A percentile compares a stretch with the other conserved stretches of the same genome.
These are phyloP conservation scores for Calvatia gigantea DNA, from an alignment of 768 basidiomycete genomes.

Conservation along the genomic window DNA sequence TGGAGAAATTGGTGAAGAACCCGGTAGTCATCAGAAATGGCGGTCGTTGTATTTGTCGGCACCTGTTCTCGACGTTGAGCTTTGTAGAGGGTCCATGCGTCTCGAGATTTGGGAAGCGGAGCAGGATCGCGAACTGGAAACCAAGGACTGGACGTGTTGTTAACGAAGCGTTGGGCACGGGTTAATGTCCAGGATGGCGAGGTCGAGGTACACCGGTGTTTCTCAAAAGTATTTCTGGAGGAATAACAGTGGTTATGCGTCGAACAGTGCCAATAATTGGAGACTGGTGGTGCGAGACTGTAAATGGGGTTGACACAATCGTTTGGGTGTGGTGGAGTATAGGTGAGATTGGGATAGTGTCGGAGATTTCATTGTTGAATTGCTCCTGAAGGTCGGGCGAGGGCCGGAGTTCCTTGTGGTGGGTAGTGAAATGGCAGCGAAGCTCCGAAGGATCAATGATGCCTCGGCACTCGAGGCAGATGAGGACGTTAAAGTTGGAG, in stretches of 20 bases:
- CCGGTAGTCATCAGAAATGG: not conserved
- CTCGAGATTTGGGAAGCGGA: not conserved
- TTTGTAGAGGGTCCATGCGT: not conserved
- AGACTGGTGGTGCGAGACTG: not conserved
- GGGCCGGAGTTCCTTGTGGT: not conserved
- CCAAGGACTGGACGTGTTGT: not conserved
- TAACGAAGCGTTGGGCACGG: slow-evolving; percentile 6
- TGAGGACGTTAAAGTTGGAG: not conserved
- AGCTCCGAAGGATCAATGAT: slow-evolving; percentile 1
- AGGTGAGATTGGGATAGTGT: not conserved
- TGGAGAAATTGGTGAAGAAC: slow-evolving; percentile 12
- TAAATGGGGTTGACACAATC: not conserved
- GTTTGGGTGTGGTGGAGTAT: not conserved
- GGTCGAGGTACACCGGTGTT: not conserved
- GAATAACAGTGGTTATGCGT: slow-evolving; percentile 10
- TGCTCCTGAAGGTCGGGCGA: not conserved
- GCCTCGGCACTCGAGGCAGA: slow-evolving; percentile 3
- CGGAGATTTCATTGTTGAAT: not conserved
- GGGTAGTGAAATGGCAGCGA: not conserved
- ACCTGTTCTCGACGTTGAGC: not conserved
- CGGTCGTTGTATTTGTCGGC: no score
- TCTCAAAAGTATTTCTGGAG: not conserved
- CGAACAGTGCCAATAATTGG: not conserved
- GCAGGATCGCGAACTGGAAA: not conserved
- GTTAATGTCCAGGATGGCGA: not conserved